A percentile compares a stretch with the other conserved stretches of the same genome.
phyloP scores from a whole-genome alignment of 495 filamentous ascomycete genomes.

The Alectoria sarmentosa region DNA sequence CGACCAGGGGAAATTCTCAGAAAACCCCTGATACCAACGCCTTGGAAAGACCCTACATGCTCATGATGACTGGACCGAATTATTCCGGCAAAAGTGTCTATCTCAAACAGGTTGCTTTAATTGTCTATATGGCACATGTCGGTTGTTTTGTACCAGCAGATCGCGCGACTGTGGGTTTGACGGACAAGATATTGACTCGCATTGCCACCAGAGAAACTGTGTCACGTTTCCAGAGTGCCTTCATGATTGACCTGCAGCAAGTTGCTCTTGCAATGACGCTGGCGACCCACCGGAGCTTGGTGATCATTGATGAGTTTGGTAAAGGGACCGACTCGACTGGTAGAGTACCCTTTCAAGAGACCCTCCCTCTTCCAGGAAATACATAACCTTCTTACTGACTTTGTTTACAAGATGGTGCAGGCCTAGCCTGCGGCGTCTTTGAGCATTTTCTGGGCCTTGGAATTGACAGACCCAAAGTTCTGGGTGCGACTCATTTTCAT shows the following conservation, averaged over 20 bases:
- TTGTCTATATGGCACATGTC: slow-evolving; percentile 88
- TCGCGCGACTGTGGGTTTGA: slow-evolving; percentile 72
- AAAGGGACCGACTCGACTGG: slow-evolving; percentile 78
- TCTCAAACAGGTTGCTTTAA: slow-evolving; percentile 85
- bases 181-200: slow-evolving; percentile 87
- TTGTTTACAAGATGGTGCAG: slow-evolving; percentile 60
- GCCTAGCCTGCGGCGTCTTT: slow-evolving; percentile 75
- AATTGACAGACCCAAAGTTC: slow-evolving; percentile 65
- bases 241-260: slow-evolving; percentile 89
- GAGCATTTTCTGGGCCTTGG: slow-evolving; percentile 61
- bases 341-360: slow-evolving; percentile 24
- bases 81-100: slow-evolving; percentile 96
- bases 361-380: background rate
- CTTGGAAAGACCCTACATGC: slow-evolving; percentile 52
- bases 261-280: slow-evolving; percentile 72
- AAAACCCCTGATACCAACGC: background rate
- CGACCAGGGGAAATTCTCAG: background rate
- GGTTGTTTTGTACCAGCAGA: slow-evolving; percentile 86
- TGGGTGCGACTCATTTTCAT: slow-evolving; percentile 90
- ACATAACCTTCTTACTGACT: slow-evolving; percentile 6
- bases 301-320: slow-evolving; percentile 93
- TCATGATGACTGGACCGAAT: slow-evolving; percentile 88
- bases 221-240: slow-evolving; percentile 80
- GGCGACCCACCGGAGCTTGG: slow-evolving; percentile 66
- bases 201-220: slow-evolving; percentile 84